Evolutionary conservation across 2,329 filamentous ascomycete genomes (phyloP).

Genomic region (Claviceps quebecensis): DNA sequence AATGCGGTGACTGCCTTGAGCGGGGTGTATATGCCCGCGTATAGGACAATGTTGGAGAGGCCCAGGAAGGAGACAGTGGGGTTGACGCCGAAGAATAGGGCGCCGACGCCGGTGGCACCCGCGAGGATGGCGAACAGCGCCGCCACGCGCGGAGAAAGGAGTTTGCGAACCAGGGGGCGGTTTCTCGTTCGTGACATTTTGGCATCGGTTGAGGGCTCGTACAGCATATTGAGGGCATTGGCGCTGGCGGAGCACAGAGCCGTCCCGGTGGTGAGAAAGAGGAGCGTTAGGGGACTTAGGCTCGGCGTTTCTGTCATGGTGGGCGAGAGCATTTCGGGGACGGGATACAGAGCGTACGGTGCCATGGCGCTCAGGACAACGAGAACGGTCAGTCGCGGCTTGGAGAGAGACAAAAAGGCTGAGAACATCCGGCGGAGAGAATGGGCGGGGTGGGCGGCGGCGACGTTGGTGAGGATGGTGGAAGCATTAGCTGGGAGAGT

Average conservation of each 20-base stretch:
- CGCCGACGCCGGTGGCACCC: slow-evolving; percentile 52
- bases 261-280: slow-evolving; percentile 84
- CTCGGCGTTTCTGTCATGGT: slow-evolving; percentile 56
- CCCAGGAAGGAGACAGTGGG: slow-evolving; percentile 82
- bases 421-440: slow-evolving; percentile 55
- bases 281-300: slow-evolving; percentile 75
- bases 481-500: slow-evolving; percentile 37
- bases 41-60: slow-evolving; percentile 71
- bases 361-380: slow-evolving; percentile 84
- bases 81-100: slow-evolving; percentile 82
- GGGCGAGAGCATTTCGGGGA: slow-evolving; percentile 69
- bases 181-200: slow-evolving; percentile 91
- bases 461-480: slow-evolving; percentile 38
- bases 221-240: slow-evolving; percentile 94
- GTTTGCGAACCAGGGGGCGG: slow-evolving; percentile 68
- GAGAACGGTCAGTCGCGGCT: slow-evolving; percentile 82
- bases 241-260: slow-evolving; percentile 80
- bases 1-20: slow-evolving; percentile 73
- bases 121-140: slow-evolving; percentile 65
- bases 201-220: slow-evolving; percentile 80
- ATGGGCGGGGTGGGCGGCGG: slow-evolving; percentile 32
- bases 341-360: slow-evolving; percentile 84
- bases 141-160: slow-evolving; percentile 60
- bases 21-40: slow-evolving; percentile 85
- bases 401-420: slow-evolving; percentile 81